Conservation (phyloP, 1,139 yeast species). For the Geotrichum candidum region DNA sequence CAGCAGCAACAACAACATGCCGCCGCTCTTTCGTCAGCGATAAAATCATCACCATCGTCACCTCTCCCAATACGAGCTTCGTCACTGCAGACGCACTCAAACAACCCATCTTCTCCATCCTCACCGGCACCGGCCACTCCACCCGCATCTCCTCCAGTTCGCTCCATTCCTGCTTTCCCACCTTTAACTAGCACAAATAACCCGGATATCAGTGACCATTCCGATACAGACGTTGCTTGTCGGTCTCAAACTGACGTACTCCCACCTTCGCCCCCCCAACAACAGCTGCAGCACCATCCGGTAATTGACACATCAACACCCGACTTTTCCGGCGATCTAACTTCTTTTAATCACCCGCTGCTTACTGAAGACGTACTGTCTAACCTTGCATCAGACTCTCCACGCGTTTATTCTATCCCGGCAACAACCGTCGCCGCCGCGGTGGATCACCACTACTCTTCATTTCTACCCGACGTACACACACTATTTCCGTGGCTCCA, state of each 20-base stretch:
- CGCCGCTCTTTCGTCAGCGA: background rate
- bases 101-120: constrained; percentile 9
- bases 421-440: constrained; percentile 30
- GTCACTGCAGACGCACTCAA: constrained; percentile 1
- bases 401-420: constrained; percentile 26
- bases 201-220: background rate
- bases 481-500: constrained; percentile 88
- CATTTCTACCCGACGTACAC: constrained; percentile 60
- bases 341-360: constrained; percentile 9
- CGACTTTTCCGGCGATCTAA: background rate
- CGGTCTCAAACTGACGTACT: constrained; percentile 4
- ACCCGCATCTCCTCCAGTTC: constrained; percentile 19
- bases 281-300: background rate
- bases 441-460: constrained; percentile 32
- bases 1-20: background rate
- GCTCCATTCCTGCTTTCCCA: background rate
- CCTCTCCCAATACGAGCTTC: constrained; percentile 6
- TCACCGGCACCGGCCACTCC: constrained; percentile 20
- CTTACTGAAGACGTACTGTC: background rate
- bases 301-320: background rate
- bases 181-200: constrained; percentile 4
- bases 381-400: constrained; percentile 6
- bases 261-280: constrained; percentile 9
- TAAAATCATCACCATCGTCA: constrained; percentile 1
- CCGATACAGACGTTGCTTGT: constrained; percentile 1